Conservation (phyloP, 176 grass and related monocot genomes). For the Phyllostachys edulis region DNA sequence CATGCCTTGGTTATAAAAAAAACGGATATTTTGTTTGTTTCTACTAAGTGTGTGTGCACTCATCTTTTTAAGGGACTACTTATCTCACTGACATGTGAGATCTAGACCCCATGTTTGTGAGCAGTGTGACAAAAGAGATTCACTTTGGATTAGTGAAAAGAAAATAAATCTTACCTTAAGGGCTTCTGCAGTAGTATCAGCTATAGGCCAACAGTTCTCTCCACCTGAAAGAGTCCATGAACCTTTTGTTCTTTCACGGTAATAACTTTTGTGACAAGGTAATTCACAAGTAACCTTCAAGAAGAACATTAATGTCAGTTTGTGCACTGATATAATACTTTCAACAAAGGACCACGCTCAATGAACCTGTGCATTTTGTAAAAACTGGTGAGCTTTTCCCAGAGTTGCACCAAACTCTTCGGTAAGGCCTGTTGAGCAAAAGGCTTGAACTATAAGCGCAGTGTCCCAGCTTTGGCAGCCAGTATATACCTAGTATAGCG, state of each 20-base stretch:
- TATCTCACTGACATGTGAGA: no score
- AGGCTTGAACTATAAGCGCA: slow-evolving; percentile 57
- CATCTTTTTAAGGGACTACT: no score
- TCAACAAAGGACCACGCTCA: background rate
- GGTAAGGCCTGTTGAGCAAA: slow-evolving; percentile 38
- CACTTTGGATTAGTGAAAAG: no score
- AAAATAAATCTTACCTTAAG: slow-evolving; percentile 24
- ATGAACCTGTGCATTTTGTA: slow-evolving; percentile 46
- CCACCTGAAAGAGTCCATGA: slow-evolving; percentile 31
- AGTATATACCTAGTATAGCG: slow-evolving; percentile 27
- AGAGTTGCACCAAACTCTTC: slow-evolving; percentile 41
- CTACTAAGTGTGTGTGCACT: no score
- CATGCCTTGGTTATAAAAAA: no score
- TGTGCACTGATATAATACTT: background rate
- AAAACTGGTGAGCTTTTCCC: slow-evolving; percentile 37
- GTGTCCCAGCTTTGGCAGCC: slow-evolving; percentile 57
- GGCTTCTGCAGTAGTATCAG: slow-evolving; percentile 37
- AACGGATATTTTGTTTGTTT: no score
- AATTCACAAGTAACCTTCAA: slow-evolving; percentile 31
- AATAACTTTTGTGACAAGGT: slow-evolving; percentile 18
- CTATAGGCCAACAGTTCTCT: slow-evolving; percentile 32
- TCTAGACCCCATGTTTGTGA: no score
- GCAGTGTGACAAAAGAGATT: no score
- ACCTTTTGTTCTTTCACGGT: slow-evolving; percentile 38
- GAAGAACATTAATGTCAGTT: background rate